Base-by-base conservation (phyloP, 1,284 basidiomycete genomes). In the Ceratorhiza oryzae-sativae region DNA sequence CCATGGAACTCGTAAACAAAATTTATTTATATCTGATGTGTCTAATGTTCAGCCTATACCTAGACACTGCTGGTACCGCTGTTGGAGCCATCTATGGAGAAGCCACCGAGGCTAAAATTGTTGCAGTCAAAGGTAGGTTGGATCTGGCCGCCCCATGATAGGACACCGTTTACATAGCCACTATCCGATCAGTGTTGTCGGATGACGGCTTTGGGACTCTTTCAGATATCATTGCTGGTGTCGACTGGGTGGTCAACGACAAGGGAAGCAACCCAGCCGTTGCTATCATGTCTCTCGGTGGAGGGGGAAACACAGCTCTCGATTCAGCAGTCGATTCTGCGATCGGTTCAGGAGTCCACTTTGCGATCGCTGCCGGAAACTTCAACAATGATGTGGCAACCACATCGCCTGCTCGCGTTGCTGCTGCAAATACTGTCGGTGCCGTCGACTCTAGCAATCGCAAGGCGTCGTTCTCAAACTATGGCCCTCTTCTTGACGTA, bases 161-260 rank as follows among this genome's bases (percentile, higher is more conserved):
- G 15, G 15, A 45, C n/a, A 18, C 18, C 20, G 10, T 25, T 9
- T 23, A n/a, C n/a, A n/a, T n/a, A n/a, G n/a, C n/a, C 20, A 27
- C 23, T 45, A 18, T 45, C 12, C 15, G n/a, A 6, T 23, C 25
- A 60, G 34, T 99, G 23, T 88, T 99, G 63, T 94, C 95, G 36
- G 89, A 91, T 65, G 92, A 95, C 77, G 97, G 97, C 58, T 92
- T 90, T 74, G 97, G 97, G 15, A 87, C 91, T 73, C 97, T 97
- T 95, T 91, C 92, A 61, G 96, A 98, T 78, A 96, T 98, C 77
- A 86, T 98, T 71, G 62, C 74, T 18, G 96, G 95, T 79, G 93
- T 97, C 73, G 81, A 85, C 39, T 99, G 90, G 88, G 96, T 95
- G 72, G 88, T 91, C 20, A 82, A 85, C 34, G 42, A 45, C 32